These are phyloP conservation scores for Protomyces pachydermus DNA, from an alignment of 1,139 yeast species.

Conservation along the genomic window DNA sequence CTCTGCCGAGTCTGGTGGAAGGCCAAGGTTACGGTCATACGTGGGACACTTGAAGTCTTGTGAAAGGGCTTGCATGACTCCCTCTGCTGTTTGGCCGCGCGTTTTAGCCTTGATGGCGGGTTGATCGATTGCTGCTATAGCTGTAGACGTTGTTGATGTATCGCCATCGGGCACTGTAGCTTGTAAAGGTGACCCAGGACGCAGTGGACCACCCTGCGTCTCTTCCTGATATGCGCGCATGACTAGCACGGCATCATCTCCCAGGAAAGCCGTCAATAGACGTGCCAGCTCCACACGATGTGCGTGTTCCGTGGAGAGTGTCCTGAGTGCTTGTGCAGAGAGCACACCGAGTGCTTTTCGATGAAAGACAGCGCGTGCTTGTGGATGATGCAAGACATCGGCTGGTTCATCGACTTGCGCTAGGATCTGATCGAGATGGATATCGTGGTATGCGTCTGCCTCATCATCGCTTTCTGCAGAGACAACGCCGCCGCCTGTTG, in stretches of 20 bases:
- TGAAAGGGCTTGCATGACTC: constrained; percentile 7
- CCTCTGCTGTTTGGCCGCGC: constrained; percentile 12
- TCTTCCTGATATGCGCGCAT: constrained; percentile 16
- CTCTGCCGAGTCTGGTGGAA: constrained; percentile 19
- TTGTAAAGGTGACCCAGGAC: not conserved
- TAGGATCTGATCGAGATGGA: constrained; percentile 23
- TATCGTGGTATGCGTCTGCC: constrained; percentile 25
- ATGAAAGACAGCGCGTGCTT: constrained; percentile 12
- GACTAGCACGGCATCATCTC: constrained; percentile 23
- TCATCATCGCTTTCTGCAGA: constrained; percentile 6
- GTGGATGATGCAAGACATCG: constrained; percentile 21
- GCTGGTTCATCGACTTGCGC: constrained; percentile 27
- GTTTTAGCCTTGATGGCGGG: constrained; percentile 15
- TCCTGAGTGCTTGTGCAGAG: constrained; percentile 23
- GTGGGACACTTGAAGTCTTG: constrained; percentile 8
- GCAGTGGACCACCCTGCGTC: constrained; percentile 5
- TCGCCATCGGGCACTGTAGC: not conserved
- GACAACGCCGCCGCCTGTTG: not conserved
- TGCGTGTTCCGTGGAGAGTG: constrained; percentile 23
- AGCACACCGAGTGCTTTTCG: constrained; percentile 18
- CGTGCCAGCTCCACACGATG: constrained; percentile 21
- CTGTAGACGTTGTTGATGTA: not conserved
- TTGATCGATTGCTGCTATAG: not conserved
- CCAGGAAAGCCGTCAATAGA: constrained; percentile 23
- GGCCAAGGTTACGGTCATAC: constrained; percentile 23